Percentiles rank a stretch among this genome's conserved stretches.
phyloP scores from a whole-genome alignment of 2,329 filamentous ascomycete species.

The Penicillium sp. region DNA sequence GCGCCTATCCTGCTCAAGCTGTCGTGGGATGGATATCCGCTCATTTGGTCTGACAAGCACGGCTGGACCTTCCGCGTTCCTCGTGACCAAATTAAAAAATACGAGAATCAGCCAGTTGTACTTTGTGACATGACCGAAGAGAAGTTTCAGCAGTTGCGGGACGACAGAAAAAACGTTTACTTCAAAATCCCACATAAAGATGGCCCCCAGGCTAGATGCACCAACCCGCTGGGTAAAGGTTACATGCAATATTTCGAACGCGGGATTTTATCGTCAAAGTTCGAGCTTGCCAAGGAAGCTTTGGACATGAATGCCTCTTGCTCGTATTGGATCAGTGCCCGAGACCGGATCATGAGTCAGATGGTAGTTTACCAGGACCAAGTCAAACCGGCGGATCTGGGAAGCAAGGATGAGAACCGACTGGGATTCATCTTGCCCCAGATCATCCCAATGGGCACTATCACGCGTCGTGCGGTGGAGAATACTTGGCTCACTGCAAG shows the following conservation, averaged over 20 bases:
- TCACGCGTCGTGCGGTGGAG: constrained; percentile 90
- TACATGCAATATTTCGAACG: constrained; percentile 91
- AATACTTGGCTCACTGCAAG: constrained; percentile 98
- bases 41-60: constrained; percentile 90
- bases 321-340: constrained; percentile 97
- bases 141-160: constrained; percentile 62
- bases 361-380: constrained; percentile 87
- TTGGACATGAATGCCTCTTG: constrained; percentile 98
- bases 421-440: constrained; percentile 92
- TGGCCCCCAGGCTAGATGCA: constrained; percentile 79
- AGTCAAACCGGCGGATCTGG: constrained; percentile 24
- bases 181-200: constrained; percentile 98
- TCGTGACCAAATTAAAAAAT: constrained; percentile 60
- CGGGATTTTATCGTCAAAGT: constrained; percentile 83
- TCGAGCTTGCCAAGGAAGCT: constrained; percentile 86
- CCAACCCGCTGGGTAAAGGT: constrained; percentile 84
- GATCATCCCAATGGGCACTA: constrained; percentile 96
- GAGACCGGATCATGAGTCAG: constrained; percentile 90
- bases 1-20: constrained; percentile 81
- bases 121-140: constrained; percentile 77
- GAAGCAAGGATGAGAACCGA: constrained; percentile 27
- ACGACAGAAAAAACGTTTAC: constrained; percentile 68
- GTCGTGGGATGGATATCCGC: constrained; percentile 83
- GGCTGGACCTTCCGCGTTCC: constrained; percentile 91
- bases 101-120: constrained; percentile 69